Percentiles rank a stretch among this genome's conserved stretches.
These are phyloP conservation scores for Senna siamea DNA, from an alignment of 306 rosid species.

Conservation along the genomic window DNA sequence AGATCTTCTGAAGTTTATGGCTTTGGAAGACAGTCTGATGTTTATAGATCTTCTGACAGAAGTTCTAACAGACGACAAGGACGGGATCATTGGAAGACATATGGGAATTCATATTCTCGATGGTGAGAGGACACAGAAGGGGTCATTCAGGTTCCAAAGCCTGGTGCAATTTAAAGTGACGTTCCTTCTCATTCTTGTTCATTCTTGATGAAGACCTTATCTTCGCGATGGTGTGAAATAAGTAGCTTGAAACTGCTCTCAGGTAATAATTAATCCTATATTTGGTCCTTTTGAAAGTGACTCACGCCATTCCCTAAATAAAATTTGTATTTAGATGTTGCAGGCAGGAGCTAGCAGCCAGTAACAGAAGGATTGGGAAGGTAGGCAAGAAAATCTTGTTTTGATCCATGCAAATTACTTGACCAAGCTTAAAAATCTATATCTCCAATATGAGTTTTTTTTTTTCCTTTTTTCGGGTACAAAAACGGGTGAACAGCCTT, in stretches of 20 bases:
- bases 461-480: neutral
- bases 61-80: conserved; percentile 44
- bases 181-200: conserved; percentile 16
- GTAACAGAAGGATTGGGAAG: conserved; percentile 19
- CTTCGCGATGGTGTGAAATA: conserved; percentile 34
- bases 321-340: conserved; percentile 25
- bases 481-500: neutral
- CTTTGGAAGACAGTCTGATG: conserved; percentile 50
- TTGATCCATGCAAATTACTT: neutral
- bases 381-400: conserved; percentile 20
- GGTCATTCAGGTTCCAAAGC: conserved; percentile 6
- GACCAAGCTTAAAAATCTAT: conserved; percentile 1
- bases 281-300: conserved; percentile 32
- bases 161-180: conserved; percentile 23
- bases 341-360: conserved; percentile 32
- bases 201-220: conserved; percentile 32
- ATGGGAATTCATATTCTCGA: conserved; percentile 48
- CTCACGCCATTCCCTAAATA: conserved; percentile 1
- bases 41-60: conserved; percentile 55
- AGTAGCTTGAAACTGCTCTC: conserved; percentile 33
- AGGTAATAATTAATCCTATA: conserved; percentile 33
- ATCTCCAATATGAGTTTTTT: neutral
- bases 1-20: conserved; percentile 55
- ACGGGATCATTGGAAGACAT: conserved; percentile 48
- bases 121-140: conserved; percentile 40